Evolutionary conservation across 257 asterid species (phyloP).

Genomic region (Salvia splendens): DNA sequence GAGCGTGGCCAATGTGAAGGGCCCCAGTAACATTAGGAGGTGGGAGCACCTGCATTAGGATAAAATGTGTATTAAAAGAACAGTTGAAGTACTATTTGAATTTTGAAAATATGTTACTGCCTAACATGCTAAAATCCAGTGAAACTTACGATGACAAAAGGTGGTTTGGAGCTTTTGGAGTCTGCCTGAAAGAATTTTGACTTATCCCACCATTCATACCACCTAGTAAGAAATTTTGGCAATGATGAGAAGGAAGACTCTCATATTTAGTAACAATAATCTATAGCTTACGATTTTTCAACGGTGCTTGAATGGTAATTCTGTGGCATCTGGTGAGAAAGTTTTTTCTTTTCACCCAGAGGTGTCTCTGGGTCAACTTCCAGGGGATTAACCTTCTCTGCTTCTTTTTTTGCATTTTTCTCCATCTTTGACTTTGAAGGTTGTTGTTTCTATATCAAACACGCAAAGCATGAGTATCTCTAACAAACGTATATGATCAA

Average conservation of each 20-base stretch:
- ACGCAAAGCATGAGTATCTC: conserved; percentile 4
- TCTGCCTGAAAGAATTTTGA: conserved; percentile 87
- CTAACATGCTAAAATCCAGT: background rate
- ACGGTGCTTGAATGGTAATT: conserved; percentile 75
- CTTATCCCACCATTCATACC: conserved; percentile 98
- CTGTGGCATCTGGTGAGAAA: conserved; percentile 81
- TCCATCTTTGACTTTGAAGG: conserved; percentile 68
- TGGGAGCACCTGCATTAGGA: conserved; percentile 71
- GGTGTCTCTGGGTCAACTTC: conserved; percentile 84
- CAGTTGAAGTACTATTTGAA: background rate
- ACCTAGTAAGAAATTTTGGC: conserved; percentile 47
- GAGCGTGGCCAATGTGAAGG: conserved; percentile 95
- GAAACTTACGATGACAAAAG: conserved; percentile 84
- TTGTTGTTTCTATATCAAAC: conserved; percentile 57
- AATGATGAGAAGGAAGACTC: background rate
- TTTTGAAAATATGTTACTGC: background rate
- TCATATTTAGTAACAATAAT: background rate
- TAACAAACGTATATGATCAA: background rate
- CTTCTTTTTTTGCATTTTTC: conserved; percentile 65
- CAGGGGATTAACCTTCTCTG: conserved; percentile 68
- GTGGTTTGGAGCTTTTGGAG: conserved; percentile 72
- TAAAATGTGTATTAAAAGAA: background rate
- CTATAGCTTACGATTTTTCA: conserved; percentile 69
- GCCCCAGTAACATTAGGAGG: conserved; percentile 99
- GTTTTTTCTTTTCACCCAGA: conserved; percentile 72